Conservation (phyloP, 495 filamentous ascomycete genomes). For the Hypoxylon lienhwacheense region DNA sequence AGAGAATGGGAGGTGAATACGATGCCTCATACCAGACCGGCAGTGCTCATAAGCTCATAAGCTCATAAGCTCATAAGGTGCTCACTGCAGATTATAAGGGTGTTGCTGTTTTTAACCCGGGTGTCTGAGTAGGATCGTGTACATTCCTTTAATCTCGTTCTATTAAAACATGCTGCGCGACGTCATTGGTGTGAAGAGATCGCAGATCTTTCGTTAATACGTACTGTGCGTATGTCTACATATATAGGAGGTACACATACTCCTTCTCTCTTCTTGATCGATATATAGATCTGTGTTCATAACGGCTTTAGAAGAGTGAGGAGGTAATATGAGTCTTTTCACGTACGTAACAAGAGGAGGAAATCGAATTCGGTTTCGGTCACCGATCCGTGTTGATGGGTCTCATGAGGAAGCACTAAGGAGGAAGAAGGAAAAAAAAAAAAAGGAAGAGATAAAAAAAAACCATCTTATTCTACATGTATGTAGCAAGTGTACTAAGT, state of each 20-base stretch:
- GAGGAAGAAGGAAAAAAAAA: neutral
- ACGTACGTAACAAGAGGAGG: neutral
- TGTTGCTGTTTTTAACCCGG: slow-evolving; percentile 17
- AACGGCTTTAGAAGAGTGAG: too few relatives aligned
- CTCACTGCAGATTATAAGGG: slow-evolving; percentile 37
- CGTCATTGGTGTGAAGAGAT: slow-evolving; percentile 24
- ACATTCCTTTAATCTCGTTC: slow-evolving; percentile 17
- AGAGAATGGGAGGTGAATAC: slow-evolving; percentile 7
- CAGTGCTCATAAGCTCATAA: too few relatives aligned
- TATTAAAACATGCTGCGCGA: slow-evolving; percentile 10
- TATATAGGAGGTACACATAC: neutral
- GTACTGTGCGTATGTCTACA: neutral
- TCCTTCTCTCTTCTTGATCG: slow-evolving; percentile 2
- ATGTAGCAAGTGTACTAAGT: too few relatives aligned
- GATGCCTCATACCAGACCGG: slow-evolving; percentile 13
- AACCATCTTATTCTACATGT: slow-evolving; percentile 3
- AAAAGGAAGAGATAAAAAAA: neutral
- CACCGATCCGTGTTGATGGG: slow-evolving; percentile 19
- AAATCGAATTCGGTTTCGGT: slow-evolving; percentile 15
- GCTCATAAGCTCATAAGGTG: slow-evolving; percentile 30
- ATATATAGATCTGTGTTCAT: slow-evolving; percentile 17
- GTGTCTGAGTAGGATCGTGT: slow-evolving; percentile 9
- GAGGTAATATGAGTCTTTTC: too few relatives aligned
- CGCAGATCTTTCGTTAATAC: slow-evolving; percentile 18
- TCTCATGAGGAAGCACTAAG: slow-evolving; percentile 11